A percentile compares a stretch with the other conserved stretches of the same genome.
phyloP scores from a whole-genome alignment of 2,329 filamentous ascomycete species.

The Penicillium rolfsii region DNA sequence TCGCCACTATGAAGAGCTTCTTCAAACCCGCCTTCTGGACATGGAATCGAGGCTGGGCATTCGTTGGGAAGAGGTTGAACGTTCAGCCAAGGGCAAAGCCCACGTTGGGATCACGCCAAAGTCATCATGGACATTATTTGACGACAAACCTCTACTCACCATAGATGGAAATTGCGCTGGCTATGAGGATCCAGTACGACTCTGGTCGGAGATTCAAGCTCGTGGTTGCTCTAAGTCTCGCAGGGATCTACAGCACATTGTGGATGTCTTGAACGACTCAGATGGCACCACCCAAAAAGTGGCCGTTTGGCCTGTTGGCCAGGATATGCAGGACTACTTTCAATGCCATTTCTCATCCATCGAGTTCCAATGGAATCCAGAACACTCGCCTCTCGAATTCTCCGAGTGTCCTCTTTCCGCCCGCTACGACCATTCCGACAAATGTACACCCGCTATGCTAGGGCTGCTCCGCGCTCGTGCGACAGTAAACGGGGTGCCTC shows the following conservation, averaged over 20 bases:
- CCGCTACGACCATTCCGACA: conserved; percentile 14
- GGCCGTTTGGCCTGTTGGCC: background rate
- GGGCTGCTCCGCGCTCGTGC: conserved; percentile 39
- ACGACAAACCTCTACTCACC: conserved; percentile 28
- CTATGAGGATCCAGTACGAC: conserved; percentile 29
- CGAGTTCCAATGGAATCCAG: conserved; percentile 40
- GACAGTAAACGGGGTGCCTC: conserved; percentile 26
- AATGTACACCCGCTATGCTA: conserved; percentile 31
- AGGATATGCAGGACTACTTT: background rate
- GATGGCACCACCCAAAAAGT: conserved; percentile 32
- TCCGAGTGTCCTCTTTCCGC: conserved; percentile 19
- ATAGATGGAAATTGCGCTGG: conserved; percentile 32
- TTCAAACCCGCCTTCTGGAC: conserved; percentile 30
- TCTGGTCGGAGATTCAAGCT: conserved; percentile 34
- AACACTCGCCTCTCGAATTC: conserved; percentile 41
- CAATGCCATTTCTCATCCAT: conserved; percentile 4
- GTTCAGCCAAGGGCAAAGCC: conserved; percentile 13
- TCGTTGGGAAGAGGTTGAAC: conserved; percentile 27
- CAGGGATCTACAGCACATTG: conserved; percentile 32
- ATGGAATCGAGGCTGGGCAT: conserved; percentile 40
- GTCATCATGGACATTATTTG: conserved; percentile 20
- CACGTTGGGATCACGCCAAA: conserved; percentile 26
- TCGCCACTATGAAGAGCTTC: conserved; percentile 28
- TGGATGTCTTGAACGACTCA: conserved; percentile 40
- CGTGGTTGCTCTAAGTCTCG: conserved; percentile 38